These are phyloP conservation scores for Bretschneidera sinensis DNA, from an alignment of 345 rosid genomes.

Conservation along the genomic window DNA sequence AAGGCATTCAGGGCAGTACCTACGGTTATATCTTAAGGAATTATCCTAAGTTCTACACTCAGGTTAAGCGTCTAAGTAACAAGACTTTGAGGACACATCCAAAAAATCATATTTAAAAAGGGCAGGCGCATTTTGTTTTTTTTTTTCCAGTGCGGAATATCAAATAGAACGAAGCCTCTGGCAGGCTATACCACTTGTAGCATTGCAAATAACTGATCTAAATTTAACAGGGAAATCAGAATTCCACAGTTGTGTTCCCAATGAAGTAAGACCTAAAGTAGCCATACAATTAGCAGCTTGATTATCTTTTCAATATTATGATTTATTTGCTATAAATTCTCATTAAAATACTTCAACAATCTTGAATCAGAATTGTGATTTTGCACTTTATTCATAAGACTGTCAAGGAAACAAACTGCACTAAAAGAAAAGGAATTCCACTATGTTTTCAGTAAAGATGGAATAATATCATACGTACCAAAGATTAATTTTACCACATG, in stretches of 20 bases:
- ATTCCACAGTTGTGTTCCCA: not conserved
- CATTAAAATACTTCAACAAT: no score
- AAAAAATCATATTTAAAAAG: no score
- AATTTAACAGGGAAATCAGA: not conserved
- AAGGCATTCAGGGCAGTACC: not conserved
- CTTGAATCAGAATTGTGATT: not conserved
- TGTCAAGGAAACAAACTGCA: not conserved
- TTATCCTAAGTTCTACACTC: not conserved
- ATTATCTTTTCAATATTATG: not conserved
- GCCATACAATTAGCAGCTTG: not conserved
- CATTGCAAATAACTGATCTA: no score
- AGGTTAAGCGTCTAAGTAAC: not conserved
- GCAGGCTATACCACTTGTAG: not conserved
- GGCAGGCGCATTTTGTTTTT: not conserved
- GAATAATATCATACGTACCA: not conserved
- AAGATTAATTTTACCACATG: no score
- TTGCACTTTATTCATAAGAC: not conserved
- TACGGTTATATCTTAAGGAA: not conserved
- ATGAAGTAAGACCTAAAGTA: not conserved
- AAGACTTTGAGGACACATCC: not conserved
- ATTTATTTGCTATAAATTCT: not conserved
- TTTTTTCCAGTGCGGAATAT: no score
- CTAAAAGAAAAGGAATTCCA: not conserved
- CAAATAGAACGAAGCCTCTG: not conserved
- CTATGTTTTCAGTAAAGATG: not conserved